Evolutionary conservation across 208 protist genomes (phyloP).

Genomic region (Acanthamoeba culbertsoni): DNA sequence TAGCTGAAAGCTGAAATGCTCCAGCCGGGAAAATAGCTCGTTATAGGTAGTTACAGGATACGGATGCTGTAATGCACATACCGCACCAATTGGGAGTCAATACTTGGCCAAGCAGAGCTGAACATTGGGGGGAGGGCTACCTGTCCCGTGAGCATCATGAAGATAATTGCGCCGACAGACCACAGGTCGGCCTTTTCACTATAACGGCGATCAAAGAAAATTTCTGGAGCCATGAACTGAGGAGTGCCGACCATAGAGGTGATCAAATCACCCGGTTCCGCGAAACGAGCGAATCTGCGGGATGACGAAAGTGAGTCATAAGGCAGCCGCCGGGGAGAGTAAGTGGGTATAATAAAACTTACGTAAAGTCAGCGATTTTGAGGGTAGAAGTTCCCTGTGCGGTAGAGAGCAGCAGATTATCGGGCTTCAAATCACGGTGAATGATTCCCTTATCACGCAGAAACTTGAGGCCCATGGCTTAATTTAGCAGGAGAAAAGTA

Average conservation of each 20-base stretch:
- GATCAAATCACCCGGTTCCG: conserved; percentile 34
- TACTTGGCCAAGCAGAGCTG: too few species aligned
- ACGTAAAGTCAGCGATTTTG: conserved; percentile 61
- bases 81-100: too few species aligned
- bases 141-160: not conserved
- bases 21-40: too few species aligned
- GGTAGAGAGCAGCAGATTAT: conserved; percentile 1
- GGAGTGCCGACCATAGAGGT: conserved; percentile 42
- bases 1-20: too few species aligned
- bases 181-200: conserved; percentile 57
- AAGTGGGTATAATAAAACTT: not conserved
- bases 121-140: not conserved
- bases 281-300: conserved; percentile 42
- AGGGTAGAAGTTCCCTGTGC: not conserved
- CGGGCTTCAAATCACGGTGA: conserved; percentile 57
- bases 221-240: conserved; percentile 53
- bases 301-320: not conserved
- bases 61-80: too few species aligned
- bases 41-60: too few species aligned
- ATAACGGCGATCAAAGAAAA: conserved; percentile 11
- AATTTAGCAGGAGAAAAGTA: not conserved
- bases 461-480: conserved; percentile 50
- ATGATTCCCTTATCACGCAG: conserved; percentile 24
- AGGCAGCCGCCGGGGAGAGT: not conserved
- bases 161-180: conserved; percentile 35